Conservation (phyloP, 2,329 filamentous ascomycete species). For the Colletotrichum aenigma region DNA sequence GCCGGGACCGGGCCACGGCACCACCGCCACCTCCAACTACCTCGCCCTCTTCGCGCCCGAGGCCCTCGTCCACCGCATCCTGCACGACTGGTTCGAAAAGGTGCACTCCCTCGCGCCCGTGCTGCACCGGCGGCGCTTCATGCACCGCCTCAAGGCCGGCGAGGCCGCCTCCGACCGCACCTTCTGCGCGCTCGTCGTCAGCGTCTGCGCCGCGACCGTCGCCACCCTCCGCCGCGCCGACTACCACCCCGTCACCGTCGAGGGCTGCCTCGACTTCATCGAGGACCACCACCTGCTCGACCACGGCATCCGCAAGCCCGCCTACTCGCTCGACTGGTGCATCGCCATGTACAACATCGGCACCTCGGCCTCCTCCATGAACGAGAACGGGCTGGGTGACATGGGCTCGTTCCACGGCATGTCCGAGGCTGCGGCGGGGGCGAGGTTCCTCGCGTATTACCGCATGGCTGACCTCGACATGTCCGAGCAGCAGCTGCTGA, state of each 20-base stretch:
- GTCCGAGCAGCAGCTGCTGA: conserved; percentile 33
- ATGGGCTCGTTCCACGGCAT: conserved; percentile 22
- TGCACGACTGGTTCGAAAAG: conserved; percentile 38
- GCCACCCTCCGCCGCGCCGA: conserved; percentile 32
- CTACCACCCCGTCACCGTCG: conserved; percentile 30
- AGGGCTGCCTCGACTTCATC: conserved; percentile 31
- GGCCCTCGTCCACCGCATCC: conserved; percentile 22
- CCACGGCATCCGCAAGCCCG: conserved; percentile 5
- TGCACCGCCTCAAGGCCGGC: conserved; percentile 28
- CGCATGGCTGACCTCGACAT: conserved; percentile 24
- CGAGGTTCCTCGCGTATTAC: conserved; percentile 33
- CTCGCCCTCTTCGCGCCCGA: conserved; percentile 13
- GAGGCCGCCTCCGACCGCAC: conserved; percentile 27
- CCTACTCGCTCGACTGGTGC: conserved; percentile 37
- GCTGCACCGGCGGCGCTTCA: conserved; percentile 33
- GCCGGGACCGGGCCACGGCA: background rate
- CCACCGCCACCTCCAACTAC: background rate
- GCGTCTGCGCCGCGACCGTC: conserved; percentile 36
- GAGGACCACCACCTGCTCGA: conserved; percentile 29
- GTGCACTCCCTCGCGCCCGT: conserved; percentile 38
- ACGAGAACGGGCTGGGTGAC: conserved; percentile 16
- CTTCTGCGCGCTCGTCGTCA: conserved; percentile 37
- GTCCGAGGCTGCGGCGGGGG: conserved; percentile 30
- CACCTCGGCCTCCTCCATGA: conserved; percentile 23
- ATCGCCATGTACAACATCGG: conserved; percentile 39